phyloP scores from a whole-genome alignment of 345 rosid genomes.

The Hypericum androsaemum region DNA sequence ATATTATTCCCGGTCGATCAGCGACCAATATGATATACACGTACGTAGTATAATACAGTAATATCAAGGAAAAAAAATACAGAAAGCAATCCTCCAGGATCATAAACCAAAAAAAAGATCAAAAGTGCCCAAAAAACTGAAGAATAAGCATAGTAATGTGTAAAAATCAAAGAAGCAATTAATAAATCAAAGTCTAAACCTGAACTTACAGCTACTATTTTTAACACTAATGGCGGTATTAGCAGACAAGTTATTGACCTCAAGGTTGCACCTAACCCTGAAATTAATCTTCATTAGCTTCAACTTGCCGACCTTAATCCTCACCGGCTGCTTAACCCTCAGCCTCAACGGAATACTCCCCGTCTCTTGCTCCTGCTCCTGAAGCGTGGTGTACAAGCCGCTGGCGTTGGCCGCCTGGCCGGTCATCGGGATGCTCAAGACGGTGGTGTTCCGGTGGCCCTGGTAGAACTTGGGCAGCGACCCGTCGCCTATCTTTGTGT shows the following conservation, averaged over 20 bases:
- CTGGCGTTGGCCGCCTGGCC: conserved; percentile 49
- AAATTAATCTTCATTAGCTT: conserved; percentile 59
- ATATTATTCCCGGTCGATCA: too few species aligned
- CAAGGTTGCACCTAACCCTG: conserved; percentile 44
- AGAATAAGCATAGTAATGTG: too few species aligned
- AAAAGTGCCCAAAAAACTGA: too few species aligned
- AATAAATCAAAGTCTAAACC: conserved; percentile 35
- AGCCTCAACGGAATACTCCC: conserved; percentile 56
- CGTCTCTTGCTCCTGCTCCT: conserved; percentile 30
- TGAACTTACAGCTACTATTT: conserved; percentile 54
- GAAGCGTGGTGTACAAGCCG: conserved; percentile 24
- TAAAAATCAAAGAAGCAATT: too few species aligned
- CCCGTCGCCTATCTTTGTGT: conserved; percentile 49
- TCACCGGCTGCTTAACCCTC: conserved; percentile 66
- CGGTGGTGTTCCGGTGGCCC: conserved; percentile 76
- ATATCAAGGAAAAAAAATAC: too few species aligned
- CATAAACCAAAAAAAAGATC: too few species aligned
- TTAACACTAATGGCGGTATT: conserved; percentile 36
- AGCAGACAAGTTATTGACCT: conserved; percentile 38
- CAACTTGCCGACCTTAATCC: conserved; percentile 64
- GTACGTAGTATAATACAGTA: too few species aligned
- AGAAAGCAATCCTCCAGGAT: too few species aligned
- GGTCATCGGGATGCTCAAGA: conserved; percentile 39
- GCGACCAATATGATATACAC: too few species aligned
- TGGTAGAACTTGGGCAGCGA: conserved; percentile 83